Percentiles rank a stretch among this genome's conserved stretches.
These are phyloP conservation scores for Glaciozyma martinii DNA, from an alignment of 768 basidiomycete species.

Conservation along the genomic window DNA sequence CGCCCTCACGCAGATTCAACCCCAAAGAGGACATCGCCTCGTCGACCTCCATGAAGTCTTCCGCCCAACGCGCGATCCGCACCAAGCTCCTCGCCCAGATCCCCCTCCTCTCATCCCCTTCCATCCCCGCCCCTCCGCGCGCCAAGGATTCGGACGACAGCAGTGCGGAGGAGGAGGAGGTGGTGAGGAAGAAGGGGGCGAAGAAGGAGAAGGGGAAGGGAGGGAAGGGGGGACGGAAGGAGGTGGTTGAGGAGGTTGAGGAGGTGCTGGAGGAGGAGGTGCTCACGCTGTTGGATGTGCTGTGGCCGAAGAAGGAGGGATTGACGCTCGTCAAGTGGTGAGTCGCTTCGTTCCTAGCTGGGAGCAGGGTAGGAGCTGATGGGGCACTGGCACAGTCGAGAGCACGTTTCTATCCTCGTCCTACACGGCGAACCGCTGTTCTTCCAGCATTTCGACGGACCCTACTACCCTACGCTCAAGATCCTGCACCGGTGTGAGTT, in stretches of 20 bases:
- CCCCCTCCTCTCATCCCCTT: slow-evolving; percentile 43
- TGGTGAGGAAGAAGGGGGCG: slow-evolving; percentile 1
- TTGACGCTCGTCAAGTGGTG: slow-evolving; percentile 91
- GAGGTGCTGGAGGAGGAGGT: slow-evolving; percentile 36
- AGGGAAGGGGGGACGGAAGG: slow-evolving; percentile 27
- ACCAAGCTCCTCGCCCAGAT: slow-evolving; percentile 69
- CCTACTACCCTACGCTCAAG: slow-evolving; percentile 77
- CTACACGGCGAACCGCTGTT: slow-evolving; percentile 78
- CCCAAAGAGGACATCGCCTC: slow-evolving; percentile 67
- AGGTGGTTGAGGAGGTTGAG: slow-evolving; percentile 24
- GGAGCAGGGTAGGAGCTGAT: neutral
- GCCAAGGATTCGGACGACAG: slow-evolving; percentile 20
- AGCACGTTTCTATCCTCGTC: slow-evolving; percentile 71
- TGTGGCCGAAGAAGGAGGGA: slow-evolving; percentile 99
- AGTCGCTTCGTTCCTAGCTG: slow-evolving; percentile 18
- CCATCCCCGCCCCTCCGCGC: slow-evolving; percentile 7
- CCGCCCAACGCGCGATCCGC: slow-evolving; percentile 82
- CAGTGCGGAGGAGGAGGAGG: slow-evolving; percentile 22
- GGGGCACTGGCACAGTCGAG: slow-evolving; percentile 52
- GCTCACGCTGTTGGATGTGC: slow-evolving; percentile 69
- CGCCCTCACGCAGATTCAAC: slow-evolving; percentile 40
- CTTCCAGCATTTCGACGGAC: slow-evolving; percentile 95
- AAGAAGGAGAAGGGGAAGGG: slow-evolving; percentile 15
- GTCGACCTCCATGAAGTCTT: slow-evolving; percentile 85
- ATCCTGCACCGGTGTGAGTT: slow-evolving; percentile 81